Percentiles rank a stretch among this genome's conserved stretches.
Conservation (phyloP, 1,139 yeast genomes). For the Yamadazyma siamensis region DNA sequence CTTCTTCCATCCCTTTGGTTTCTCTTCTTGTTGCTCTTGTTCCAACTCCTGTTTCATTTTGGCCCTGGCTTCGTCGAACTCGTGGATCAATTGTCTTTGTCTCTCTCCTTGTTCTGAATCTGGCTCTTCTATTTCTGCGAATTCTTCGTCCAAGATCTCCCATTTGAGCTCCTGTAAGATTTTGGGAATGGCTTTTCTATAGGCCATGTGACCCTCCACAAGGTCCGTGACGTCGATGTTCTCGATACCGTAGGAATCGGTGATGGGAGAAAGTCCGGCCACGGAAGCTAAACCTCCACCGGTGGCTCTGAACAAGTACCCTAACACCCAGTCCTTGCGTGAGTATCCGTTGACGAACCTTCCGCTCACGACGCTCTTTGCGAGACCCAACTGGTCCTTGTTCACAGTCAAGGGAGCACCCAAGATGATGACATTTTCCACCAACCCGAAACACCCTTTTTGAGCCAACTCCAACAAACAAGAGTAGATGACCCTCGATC, state of each 20-base stretch:
- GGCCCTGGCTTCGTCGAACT: slow-evolving; percentile 81
- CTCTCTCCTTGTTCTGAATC: slow-evolving; percentile 85
- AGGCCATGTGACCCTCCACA: slow-evolving; percentile 96
- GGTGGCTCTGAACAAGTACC: slow-evolving; percentile 92
- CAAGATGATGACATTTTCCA: slow-evolving; percentile 83
- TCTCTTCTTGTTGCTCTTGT: slow-evolving; percentile 21
- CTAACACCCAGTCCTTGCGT: slow-evolving; percentile 92
- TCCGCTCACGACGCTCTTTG: slow-evolving; percentile 87
- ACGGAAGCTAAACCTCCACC: slow-evolving; percentile 90
- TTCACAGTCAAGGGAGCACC: slow-evolving; percentile 89
- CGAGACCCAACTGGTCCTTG: slow-evolving; percentile 72
- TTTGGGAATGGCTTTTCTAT: slow-evolving; percentile 88
- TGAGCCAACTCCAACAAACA: slow-evolving; percentile 85
- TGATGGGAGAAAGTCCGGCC: slow-evolving; percentile 83
- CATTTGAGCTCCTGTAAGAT: slow-evolving; percentile 67
- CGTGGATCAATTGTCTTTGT: slow-evolving; percentile 75
- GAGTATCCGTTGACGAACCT: slow-evolving; percentile 88
- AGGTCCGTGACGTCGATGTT: slow-evolving; percentile 82
- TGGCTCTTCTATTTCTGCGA: slow-evolving; percentile 94
- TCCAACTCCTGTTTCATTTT: slow-evolving; percentile 42
- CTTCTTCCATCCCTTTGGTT: slow-evolving; percentile 48
- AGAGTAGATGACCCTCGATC: slow-evolving; percentile 89
- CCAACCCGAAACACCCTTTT: slow-evolving; percentile 80
- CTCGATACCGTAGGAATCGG: slow-evolving; percentile 62
- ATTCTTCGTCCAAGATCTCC: slow-evolving; percentile 85